These are phyloP conservation scores for Bromus sterilis DNA, from an alignment of 176 grass and related monocot species.

Conservation along the genomic window DNA sequence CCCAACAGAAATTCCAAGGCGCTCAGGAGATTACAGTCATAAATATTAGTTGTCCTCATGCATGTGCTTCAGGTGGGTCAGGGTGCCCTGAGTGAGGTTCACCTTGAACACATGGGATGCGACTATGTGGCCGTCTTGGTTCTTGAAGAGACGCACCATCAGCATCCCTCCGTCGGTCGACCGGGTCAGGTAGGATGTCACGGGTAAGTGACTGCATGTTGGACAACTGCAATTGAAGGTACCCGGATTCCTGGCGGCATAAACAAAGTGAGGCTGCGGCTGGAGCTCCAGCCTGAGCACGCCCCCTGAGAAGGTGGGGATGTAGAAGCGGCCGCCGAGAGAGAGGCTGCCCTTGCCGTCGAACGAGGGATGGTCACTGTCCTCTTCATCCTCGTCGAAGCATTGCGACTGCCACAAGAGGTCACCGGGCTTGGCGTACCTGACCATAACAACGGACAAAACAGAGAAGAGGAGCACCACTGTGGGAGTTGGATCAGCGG, in stretches of 20 bases:
- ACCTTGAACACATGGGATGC: background rate
- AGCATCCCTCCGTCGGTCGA: background rate
- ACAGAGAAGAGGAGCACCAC: background rate
- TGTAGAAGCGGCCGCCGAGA: background rate
- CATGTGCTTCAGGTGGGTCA: background rate
- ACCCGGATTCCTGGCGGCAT: background rate
- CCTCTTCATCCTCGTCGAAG: rapidly evolving
- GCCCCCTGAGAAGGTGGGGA: background rate
- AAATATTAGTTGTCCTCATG: too few species aligned
- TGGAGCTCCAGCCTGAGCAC: background rate
- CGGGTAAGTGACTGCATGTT: background rate
- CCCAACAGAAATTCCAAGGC: background rate
- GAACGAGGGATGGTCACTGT: background rate
- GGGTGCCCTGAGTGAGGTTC: background rate
- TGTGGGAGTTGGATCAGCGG: background rate
- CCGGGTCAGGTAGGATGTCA: background rate
- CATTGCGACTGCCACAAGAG: background rate
- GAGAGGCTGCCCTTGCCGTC: background rate
- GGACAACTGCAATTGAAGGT: too few species aligned
- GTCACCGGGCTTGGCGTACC: background rate
- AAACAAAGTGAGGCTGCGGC: background rate
- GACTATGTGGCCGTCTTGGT: too few species aligned
- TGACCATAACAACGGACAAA: background rate
- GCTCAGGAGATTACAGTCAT: too few species aligned
- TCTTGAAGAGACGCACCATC: too few species aligned